Evolutionary conservation across 2,329 filamentous ascomycete genomes (phyloP).

Genomic region (Xylaria sp.): DNA sequence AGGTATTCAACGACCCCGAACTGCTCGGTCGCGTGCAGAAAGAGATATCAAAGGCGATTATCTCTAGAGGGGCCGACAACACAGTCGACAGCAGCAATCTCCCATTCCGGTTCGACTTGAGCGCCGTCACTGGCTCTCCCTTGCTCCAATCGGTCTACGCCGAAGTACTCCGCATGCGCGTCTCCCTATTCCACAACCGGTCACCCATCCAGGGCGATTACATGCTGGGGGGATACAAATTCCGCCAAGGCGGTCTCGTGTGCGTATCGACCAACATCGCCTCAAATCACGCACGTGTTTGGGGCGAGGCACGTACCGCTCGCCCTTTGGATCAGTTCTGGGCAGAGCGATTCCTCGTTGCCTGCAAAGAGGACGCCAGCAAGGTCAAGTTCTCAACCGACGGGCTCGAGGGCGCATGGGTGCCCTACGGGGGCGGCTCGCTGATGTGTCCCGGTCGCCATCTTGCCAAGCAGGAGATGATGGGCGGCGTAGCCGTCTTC

Average conservation of each 20-base stretch:
- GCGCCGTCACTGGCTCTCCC: not conserved
- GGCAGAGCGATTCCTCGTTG: conserved; percentile 25
- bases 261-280: conserved; percentile 7
- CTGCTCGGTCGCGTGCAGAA: conserved; percentile 11
- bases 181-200: conserved; percentile 21
- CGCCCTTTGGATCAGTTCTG: conserved; percentile 21
- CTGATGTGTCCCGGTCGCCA: conserved; percentile 31
- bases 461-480: conserved; percentile 28
- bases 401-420: conserved; percentile 25
- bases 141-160: conserved; percentile 28
- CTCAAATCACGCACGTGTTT: conserved; percentile 9
- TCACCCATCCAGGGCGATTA: conserved; percentile 18
- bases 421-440: conserved; percentile 28
- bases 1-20: conserved; percentile 19
- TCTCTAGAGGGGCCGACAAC: too few relatives aligned
- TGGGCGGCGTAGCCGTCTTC: conserved; percentile 11
- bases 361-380: not conserved
- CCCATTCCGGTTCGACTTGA: conserved; percentile 5
- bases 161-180: conserved; percentile 27
- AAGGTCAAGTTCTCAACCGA: conserved; percentile 3
- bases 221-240: conserved; percentile 10
- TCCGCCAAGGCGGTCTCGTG: conserved; percentile 11
- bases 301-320: not conserved
- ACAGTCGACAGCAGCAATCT: conserved; percentile 15
- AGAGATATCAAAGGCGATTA: conserved; percentile 10